A percentile compares a stretch with the other conserved stretches of the same genome.
These are phyloP conservation scores for Coemansia sp. DNA, from an alignment of 192 early-diverging fungal species.

Conservation along the genomic window DNA sequence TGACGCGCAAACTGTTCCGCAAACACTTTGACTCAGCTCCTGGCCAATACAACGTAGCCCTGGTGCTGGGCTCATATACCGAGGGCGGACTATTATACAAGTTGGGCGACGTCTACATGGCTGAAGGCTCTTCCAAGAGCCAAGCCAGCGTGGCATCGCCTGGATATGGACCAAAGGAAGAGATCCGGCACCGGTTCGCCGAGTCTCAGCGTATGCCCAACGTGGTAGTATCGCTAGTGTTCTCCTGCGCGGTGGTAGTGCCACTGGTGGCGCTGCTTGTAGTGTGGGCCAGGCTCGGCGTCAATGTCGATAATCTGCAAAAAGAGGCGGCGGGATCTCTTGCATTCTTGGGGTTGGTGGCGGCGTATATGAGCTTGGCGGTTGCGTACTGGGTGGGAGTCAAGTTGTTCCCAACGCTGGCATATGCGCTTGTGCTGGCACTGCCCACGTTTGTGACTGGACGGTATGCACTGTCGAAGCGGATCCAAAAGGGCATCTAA, in stretches of 20 bases:
- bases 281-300: conserved; percentile 49
- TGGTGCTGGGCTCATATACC: conserved; percentile 47
- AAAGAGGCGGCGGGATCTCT: conserved; percentile 29
- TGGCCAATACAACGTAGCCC: conserved; percentile 33
- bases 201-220: conserved; percentile 50
- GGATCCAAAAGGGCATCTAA: conserved; percentile 27
- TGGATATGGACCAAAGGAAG: conserved; percentile 29
- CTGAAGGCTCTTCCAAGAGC: conserved; percentile 5
- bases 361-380: conserved; percentile 50
- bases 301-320: conserved; percentile 29
- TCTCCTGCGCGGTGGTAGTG: conserved; percentile 24
- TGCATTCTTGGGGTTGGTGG: conserved; percentile 44
- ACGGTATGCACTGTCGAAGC: conserved; percentile 47
- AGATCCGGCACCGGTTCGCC: conserved; percentile 53
- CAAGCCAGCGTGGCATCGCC: neutral
- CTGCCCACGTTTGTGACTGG: conserved; percentile 53
- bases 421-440: conserved; percentile 50
- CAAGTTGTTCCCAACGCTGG: conserved; percentile 48
- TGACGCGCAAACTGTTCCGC: conserved; percentile 46
- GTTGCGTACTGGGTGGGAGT: conserved; percentile 55
- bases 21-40: conserved; percentile 23
- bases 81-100: conserved; percentile 37
- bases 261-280: conserved; percentile 31
- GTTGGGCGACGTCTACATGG: conserved; percentile 41
- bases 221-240: conserved; percentile 38